Percentiles rank a stretch among this genome's conserved stretches.
phyloP scores from a whole-genome alignment of 768 basidiomycete genomes.

The Harrya chromipes region DNA sequence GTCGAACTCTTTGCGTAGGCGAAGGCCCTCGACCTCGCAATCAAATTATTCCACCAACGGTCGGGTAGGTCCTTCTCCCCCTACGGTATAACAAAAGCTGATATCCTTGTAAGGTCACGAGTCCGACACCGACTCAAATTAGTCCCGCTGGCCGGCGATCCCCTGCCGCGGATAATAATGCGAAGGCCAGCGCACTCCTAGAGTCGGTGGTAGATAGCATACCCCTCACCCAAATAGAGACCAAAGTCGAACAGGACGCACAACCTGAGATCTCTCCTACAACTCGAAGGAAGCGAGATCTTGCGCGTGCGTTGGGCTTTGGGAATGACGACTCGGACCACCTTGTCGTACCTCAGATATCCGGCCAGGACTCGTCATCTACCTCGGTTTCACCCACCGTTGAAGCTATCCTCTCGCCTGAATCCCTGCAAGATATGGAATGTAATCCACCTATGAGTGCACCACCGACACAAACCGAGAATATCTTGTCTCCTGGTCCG shows the following conservation, averaged over 20 bases:
- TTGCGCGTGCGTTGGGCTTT: constrained; percentile 71
- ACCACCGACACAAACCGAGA: constrained; percentile 1
- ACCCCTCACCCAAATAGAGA: constrained; percentile 35
- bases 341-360: constrained; percentile 20
- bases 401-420: constrained; percentile 29
- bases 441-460: constrained; percentile 2
- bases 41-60: constrained; percentile 64
- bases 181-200: constrained; percentile 63
- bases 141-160: constrained; percentile 29
- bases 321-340: constrained; percentile 43
- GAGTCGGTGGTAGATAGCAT: constrained; percentile 61
- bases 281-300: constrained; percentile 64
- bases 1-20: constrained; percentile 65
- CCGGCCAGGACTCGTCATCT: constrained; percentile 27
- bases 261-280: constrained; percentile 44
- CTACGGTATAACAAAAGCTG: constrained; percentile 2
- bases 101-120: constrained; percentile 46
- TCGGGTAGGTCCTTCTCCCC: constrained; percentile 34
- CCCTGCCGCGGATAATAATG: constrained; percentile 45
- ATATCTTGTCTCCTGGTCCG: constrained; percentile 15
- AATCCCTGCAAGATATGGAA: constrained; percentile 19
- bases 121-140: constrained; percentile 45
- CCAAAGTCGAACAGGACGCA: constrained; percentile 22
- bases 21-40: constrained; percentile 81
- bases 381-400: constrained; percentile 35